phyloP scores from a whole-genome alignment of 169 alveolate genomes.

The Plasmodium gaboni region DNA sequence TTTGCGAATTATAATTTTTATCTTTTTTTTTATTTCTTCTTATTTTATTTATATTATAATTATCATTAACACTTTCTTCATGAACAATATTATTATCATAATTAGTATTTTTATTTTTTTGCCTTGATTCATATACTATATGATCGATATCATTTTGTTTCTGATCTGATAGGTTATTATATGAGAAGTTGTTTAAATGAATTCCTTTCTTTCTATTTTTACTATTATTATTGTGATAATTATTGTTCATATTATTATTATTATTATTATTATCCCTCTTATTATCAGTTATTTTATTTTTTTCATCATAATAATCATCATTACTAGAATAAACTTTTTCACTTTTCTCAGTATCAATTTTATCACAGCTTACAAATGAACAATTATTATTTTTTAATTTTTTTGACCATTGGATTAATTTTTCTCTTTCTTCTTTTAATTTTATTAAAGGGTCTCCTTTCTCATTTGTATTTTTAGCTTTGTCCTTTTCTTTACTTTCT shows the following conservation, averaged over 20 bases:
- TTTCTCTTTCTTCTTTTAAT: conserved; percentile 65
- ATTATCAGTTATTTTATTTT: neutral
- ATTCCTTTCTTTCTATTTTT: neutral
- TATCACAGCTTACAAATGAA: conserved; percentile 40
- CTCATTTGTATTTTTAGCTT: conserved; percentile 3
- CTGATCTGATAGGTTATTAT: too few species aligned
- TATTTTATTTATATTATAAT: too few species aligned
- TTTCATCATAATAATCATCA: conserved; percentile 3
- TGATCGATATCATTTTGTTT: too few species aligned
- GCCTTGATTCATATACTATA: too few species aligned
- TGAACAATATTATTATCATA: too few species aligned
- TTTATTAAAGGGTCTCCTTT: conserved; percentile 28
- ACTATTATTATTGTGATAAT: neutral
- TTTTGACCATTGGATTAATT: conserved; percentile 68
- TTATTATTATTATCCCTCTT: neutral
- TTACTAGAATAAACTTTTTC: conserved; percentile 53
- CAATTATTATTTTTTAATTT: conserved; percentile 66
- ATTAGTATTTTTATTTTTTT: too few species aligned
- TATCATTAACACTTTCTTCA: too few species aligned
- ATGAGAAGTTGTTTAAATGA: neutral
- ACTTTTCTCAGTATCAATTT: conserved; percentile 14
- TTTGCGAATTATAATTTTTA: too few species aligned
- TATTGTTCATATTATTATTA: neutral
- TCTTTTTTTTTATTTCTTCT: too few species aligned
- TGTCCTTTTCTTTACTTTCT: conserved; percentile 8